These are phyloP conservation scores for Tieghemostelium lacteum DNA, from an alignment of 78 protist genomes.

Conservation along the genomic window DNA sequence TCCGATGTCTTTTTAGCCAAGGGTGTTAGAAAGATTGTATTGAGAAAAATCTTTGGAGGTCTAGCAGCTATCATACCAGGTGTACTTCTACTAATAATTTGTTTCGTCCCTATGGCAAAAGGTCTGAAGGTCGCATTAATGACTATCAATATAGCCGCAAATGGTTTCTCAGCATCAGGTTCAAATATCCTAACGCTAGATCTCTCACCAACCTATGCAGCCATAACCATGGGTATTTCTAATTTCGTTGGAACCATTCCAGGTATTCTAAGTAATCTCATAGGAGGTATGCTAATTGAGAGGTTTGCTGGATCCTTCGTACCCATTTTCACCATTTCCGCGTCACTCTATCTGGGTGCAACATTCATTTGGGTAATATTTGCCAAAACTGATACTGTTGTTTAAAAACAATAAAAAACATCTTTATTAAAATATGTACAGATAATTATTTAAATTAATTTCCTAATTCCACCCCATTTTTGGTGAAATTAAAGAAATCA, in stretches of 20 bases:
- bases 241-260: constrained; percentile 53
- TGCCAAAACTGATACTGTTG: constrained; percentile 13
- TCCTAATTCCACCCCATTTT: too few relatives aligned
- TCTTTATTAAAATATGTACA: too few relatives aligned
- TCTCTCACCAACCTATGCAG: constrained; percentile 20
- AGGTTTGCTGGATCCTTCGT: constrained; percentile 16
- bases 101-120: not conserved
- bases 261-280: constrained; percentile 26
- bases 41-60: constrained; percentile 32
- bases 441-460: too few relatives aligned
- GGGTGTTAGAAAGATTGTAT: constrained; percentile 20
- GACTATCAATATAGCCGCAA: constrained; percentile 3
- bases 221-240: constrained; percentile 50
- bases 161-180: constrained; percentile 25
- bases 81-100: constrained; percentile 3
- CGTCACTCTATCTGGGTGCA: constrained; percentile 12
- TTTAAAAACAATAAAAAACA: constrained; percentile 16
- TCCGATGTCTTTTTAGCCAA: constrained; percentile 10
- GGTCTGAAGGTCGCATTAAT: not conserved
- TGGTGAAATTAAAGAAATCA: too few relatives aligned
- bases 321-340: constrained; percentile 21
- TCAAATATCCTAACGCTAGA: constrained; percentile 24
- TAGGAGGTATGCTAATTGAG: constrained; percentile 25
- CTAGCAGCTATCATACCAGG: constrained; percentile 37
- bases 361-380: constrained; percentile 41